A percentile compares a stretch with the other conserved stretches of the same genome.
Evolutionary conservation across 805 yeast species (phyloP).

Genomic region (Saturnispora galanensis): DNA sequence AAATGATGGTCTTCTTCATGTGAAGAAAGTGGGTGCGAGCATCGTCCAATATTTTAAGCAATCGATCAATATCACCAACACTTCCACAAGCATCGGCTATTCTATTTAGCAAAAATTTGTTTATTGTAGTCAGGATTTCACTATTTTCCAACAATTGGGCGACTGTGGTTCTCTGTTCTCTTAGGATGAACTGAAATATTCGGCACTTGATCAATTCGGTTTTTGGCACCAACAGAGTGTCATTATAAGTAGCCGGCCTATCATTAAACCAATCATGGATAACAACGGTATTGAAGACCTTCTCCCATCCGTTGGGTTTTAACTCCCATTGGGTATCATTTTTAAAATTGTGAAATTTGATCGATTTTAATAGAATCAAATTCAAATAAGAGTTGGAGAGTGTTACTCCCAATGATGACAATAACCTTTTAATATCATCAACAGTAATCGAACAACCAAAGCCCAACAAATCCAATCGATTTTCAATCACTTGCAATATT

Average conservation of each 20-base stretch:
- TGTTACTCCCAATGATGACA: too few species aligned
- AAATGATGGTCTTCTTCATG: constrained; percentile 1
- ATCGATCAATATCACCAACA: background rate
- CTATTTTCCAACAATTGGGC: background rate
- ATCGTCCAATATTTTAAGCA: background rate
- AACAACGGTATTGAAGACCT: background rate
- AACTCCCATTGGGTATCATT: background rate
- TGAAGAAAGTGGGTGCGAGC: background rate
- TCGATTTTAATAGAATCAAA: background rate
- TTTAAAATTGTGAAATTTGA: background rate
- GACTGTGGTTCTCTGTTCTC: background rate
- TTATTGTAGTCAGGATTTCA: background rate
- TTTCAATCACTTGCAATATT: too few species aligned
- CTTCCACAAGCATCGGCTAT: constrained; percentile 6
- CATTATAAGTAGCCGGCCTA: background rate
- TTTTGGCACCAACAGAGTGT: background rate
- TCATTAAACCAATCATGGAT: background rate
- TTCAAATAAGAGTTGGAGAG: background rate
- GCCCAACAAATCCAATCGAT: too few species aligned
- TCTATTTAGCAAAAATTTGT: background rate
- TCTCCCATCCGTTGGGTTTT: background rate
- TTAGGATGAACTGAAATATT: background rate
- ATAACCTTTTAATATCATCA: too few species aligned
- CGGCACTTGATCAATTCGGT: constrained; percentile 4
- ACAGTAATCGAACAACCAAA: too few species aligned